Evolutionary conservation across 768 basidiomycete genomes (phyloP), one percentile per base, ranked within the genome.

Genomic region (Suillus paluster): DNA sequence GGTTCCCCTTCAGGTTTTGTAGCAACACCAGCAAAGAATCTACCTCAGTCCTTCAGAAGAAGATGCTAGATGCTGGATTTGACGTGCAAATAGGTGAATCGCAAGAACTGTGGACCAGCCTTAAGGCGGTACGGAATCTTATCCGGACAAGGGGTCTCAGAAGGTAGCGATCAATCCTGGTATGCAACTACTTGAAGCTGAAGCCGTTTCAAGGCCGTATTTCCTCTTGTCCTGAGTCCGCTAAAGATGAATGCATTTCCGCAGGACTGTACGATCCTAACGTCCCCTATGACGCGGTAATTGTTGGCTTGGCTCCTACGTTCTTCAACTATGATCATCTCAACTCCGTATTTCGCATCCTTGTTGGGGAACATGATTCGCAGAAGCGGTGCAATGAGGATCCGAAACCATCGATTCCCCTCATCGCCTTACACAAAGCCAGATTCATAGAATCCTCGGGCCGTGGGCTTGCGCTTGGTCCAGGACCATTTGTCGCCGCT

Each of bases 11-110:
- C 73, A 77, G 84, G 30, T 76, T 84, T 61, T 90, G 90, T 70
- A 89, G 86, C 55, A 91, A 91, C 69, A 86, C 86, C 0, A 88
- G 86, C 70, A 87, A 89, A 63, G 88, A 90, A 64, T 85, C 86
- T 0, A 83, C 79, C 0, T 46, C 58, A 4, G 76, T 74, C 5
- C 70, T 90, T 7, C 64, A 83, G n/a, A 58, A 59, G 2, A 76
- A 79, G 23, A 75, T 91, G 65, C 57, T 65, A 0, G 65, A 68
- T 0, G 82, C 87, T 64, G 86, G 87, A 0, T 82, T 91, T 63
- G 77, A 80, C 14, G 70, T 85, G 2, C 66, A 48, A 2, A 38
- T 17, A 2, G 36, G 54, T 19, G 54, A 39, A 19, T 67, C 64
- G 19, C 69, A 73, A 7, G 85, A 88, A 68, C 68, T 88, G 21